These are phyloP conservation scores for Litsea cubeba DNA, from an alignment of 164 flowering plant species.

Conservation along the genomic window DNA sequence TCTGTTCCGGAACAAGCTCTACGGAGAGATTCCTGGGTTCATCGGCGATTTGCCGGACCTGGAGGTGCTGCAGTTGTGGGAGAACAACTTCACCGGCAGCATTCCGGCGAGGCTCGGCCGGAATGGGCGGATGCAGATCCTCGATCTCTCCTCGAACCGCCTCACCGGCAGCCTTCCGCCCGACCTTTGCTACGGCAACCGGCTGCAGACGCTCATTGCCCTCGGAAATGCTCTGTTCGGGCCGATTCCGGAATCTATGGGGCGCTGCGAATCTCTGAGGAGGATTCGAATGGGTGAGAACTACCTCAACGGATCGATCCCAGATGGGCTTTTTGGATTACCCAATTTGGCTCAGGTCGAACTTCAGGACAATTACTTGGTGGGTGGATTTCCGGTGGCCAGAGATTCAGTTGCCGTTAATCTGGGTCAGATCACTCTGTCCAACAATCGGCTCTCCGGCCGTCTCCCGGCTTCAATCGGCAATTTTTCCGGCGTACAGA, in stretches of 20 bases:
- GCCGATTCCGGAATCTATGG: slow-evolving; percentile 76
- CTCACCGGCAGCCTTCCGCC: slow-evolving; percentile 79
- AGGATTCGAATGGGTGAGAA: slow-evolving; percentile 89
- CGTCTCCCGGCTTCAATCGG: slow-evolving; percentile 70
- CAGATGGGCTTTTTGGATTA: slow-evolving; percentile 61
- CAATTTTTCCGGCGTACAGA: slow-evolving; percentile 78
- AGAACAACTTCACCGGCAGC: slow-evolving; percentile 84
- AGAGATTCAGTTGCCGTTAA: slow-evolving; percentile 26
- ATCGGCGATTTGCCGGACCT: slow-evolving; percentile 71
- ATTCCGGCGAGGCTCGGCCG: slow-evolving; percentile 67
- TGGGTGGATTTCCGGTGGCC: slow-evolving; percentile 63
- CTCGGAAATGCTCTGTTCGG: slow-evolving; percentile 78
- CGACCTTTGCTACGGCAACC: slow-evolving; percentile 56
- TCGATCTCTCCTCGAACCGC: slow-evolving; percentile 84
- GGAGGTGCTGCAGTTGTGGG: slow-evolving; percentile 94
- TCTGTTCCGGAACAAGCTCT: slow-evolving; percentile 77
- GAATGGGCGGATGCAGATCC: slow-evolving; percentile 50
- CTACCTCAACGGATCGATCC: slow-evolving; percentile 83
- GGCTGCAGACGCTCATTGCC: slow-evolving; percentile 68
- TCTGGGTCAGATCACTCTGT: slow-evolving; percentile 79
- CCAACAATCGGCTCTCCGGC: slow-evolving; percentile 78
- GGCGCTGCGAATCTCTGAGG: slow-evolving; percentile 58
- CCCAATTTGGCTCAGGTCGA: slow-evolving; percentile 76
- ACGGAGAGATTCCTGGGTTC: slow-evolving; percentile 81
- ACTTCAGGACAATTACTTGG: slow-evolving; percentile 67